Evolutionary conservation across 2,329 filamentous ascomycete species (phyloP).

Genomic region (Aspergillus sp.): DNA sequence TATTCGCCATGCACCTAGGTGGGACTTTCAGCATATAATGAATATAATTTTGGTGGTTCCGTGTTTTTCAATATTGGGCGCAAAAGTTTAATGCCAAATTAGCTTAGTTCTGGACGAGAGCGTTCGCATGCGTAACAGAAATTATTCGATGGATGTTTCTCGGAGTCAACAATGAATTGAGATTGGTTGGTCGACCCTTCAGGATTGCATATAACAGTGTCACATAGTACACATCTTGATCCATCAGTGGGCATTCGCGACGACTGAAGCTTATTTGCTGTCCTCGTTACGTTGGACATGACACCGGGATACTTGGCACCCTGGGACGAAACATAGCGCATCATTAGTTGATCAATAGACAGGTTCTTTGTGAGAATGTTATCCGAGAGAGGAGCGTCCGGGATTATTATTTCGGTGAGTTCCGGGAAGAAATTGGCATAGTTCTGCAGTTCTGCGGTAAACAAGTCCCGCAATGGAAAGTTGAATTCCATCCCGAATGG

Average conservation of each 20-base stretch:
- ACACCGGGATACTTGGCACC: slow-evolving; percentile 86
- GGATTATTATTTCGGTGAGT: slow-evolving; percentile 51
- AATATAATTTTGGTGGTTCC: neutral
- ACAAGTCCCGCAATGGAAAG: slow-evolving; percentile 81
- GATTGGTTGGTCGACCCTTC: slow-evolving; percentile 61
- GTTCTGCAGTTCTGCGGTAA: slow-evolving; percentile 73
- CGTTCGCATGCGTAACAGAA: slow-evolving; percentile 48
- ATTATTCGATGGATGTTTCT: slow-evolving; percentile 52
- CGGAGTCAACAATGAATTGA: slow-evolving; percentile 36
- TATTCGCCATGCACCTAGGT: neutral
- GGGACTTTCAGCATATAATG: neutral
- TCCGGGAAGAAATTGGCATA: slow-evolving; percentile 60
- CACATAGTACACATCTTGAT: slow-evolving; percentile 65
- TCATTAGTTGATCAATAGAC: slow-evolving; percentile 89
- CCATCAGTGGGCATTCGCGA: slow-evolving; percentile 32
- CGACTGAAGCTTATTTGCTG: slow-evolving; percentile 73
- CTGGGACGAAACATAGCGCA: slow-evolving; percentile 81
- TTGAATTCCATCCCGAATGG: slow-evolving; percentile 62
- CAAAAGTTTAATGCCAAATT: slow-evolving; percentile 13
- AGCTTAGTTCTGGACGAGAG: slow-evolving; percentile 32
- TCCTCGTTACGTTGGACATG: slow-evolving; percentile 92
- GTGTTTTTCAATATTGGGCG: neutral
- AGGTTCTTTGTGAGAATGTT: slow-evolving; percentile 54
- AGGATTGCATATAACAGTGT: slow-evolving; percentile 62
- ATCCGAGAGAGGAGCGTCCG: slow-evolving; percentile 37